Evolutionary conservation across 1,284 basidiomycete genomes (phyloP), one percentile per base, ranked within the genome.

Genomic region (Blastosporella zonata): DNA sequence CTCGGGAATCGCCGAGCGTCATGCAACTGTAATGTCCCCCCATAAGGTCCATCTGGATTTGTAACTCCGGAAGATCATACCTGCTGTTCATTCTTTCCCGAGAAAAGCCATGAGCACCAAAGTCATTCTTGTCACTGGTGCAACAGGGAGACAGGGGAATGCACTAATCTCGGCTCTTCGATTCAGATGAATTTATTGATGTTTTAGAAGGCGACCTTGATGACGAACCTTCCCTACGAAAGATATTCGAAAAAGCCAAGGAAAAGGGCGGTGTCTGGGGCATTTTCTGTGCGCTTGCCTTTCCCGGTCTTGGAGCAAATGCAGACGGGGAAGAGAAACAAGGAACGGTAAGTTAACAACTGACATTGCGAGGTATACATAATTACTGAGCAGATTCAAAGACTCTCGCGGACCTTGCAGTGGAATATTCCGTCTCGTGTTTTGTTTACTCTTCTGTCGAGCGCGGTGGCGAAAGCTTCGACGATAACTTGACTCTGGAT

Each of bases 121-220:
- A 50, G 49, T 53, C 15, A 60, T 75, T 39, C 66, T 75, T 31
- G 62, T 75, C 37, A 61, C 64, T 29, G 72, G 73, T 10, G 72
- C 72, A 8, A 74, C 74, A 2, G 73, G 73, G n/a, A 69, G 69
- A 52, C 73, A 75, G 61, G 73, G 73, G 22, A 54, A 60, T 27
- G 59, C 68, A 4, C 57, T 73, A 21, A 60, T 73, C 28, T 48
- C 55, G 15, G 58, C 68, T 33, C 54, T 70, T n/a, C 59, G 60
- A 21, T 51, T 28, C 46, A 13, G 55, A 62, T n/a, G 47, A 53
- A 8, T 56, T 67, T 18, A 61, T 71, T 13, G 59, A 60, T 23
- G 47, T 72, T 2, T 65, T 74, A 8, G 51, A 71, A 53, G 73
- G 64, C 4, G 57, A 73, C 52, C 52, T 76, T 25, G 62, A 68